These are phyloP conservation scores for Aspergillus sergii DNA, from an alignment of 2,329 filamentous ascomycete species.

Conservation along the genomic window DNA sequence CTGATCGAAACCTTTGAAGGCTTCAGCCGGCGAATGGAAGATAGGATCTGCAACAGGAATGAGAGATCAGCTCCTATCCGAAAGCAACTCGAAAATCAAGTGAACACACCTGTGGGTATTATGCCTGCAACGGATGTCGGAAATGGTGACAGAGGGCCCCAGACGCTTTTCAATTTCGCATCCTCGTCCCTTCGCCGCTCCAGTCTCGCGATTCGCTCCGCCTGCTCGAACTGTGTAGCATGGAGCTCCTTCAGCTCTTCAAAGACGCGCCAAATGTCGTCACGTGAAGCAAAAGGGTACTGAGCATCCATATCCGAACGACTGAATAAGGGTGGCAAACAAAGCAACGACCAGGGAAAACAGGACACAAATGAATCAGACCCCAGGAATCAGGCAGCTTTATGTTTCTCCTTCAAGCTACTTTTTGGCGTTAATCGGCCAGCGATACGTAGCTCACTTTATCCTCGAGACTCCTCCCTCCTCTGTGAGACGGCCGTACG, in stretches of 20 bases:
- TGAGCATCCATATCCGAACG: conserved; percentile 61
- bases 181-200: conserved; percentile 67
- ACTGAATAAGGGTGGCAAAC: not conserved
- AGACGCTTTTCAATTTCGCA: conserved; percentile 76
- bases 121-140: conserved; percentile 81
- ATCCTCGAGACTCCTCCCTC: conserved; percentile 31
- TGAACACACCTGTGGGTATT: conserved; percentile 76
- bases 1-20: conserved; percentile 84
- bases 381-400: not conserved
- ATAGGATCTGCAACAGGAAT: conserved; percentile 64
- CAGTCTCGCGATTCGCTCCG: conserved; percentile 62
- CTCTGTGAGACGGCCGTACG: conserved; percentile 40
- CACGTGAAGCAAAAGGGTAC: conserved; percentile 64
- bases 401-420: not conserved
- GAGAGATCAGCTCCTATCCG: conserved; percentile 5
- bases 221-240: conserved; percentile 62
- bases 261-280: conserved; percentile 67
- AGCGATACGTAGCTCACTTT: conserved; percentile 12
- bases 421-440: not conserved
- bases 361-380: not conserved
- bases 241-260: conserved; percentile 64
- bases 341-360: conserved; percentile 1
- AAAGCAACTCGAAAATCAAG: conserved; percentile 3
- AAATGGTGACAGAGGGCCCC: conserved; percentile 83
- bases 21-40: conserved; percentile 76